Conservation (phyloP, 257 asterid genomes). For the Verbena officinalis region DNA sequence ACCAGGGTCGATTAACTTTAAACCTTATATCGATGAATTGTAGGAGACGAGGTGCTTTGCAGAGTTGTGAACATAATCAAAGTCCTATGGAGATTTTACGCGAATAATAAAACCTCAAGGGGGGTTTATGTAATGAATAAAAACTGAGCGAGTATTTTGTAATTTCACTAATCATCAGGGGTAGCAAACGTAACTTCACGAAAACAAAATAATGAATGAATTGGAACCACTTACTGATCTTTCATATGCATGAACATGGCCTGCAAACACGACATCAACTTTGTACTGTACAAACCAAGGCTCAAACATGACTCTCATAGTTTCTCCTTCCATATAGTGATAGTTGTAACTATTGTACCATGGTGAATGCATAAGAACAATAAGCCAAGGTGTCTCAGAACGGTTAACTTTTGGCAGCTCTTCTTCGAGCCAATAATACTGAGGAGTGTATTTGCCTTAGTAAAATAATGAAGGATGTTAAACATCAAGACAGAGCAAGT, state of each 20-base stretch:
- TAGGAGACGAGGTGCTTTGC: no score
- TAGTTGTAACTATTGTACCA: constrained; percentile 90
- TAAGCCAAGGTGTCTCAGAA: constrained; percentile 86
- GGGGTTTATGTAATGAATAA: no score
- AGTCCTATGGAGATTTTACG: no score
- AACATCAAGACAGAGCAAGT: neutral
- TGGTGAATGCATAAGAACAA: constrained; percentile 85
- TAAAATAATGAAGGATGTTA: neutral
- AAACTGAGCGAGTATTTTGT: no score
- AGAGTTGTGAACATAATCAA: no score
- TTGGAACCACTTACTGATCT: no score
- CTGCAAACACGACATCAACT: constrained; percentile 88
- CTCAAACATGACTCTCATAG: constrained; percentile 88
- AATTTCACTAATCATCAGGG: no score
- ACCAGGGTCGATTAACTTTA: no score
- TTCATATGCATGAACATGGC: constrained; percentile 64
- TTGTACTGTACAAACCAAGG: constrained; percentile 73
- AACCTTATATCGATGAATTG: no score
- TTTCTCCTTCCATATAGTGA: constrained; percentile 96
- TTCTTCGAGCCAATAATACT: constrained; percentile 60
- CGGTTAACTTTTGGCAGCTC: constrained; percentile 85
- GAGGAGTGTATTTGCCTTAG: constrained; percentile 87
- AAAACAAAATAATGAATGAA: no score
- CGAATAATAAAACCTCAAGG: no score
- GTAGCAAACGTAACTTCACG: no score